A percentile compares a stretch with the other conserved stretches of the same genome.
Conservation (phyloP, 2,329 filamentous ascomycete species). For the Hymenoscyphus salicellus region DNA sequence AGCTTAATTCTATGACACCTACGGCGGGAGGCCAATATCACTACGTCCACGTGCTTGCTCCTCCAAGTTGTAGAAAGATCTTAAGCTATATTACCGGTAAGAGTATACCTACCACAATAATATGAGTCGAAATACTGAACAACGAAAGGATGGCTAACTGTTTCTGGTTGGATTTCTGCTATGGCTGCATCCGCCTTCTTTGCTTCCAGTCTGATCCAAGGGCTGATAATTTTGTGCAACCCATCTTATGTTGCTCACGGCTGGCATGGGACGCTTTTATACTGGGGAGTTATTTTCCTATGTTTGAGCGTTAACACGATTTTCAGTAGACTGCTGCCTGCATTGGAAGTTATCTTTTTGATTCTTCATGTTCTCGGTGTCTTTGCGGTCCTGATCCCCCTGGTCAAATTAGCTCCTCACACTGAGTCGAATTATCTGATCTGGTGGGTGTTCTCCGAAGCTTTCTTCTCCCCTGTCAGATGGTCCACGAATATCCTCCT, state of each 20-base stretch:
- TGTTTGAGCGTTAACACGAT: neutral
- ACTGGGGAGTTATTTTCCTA: neutral
- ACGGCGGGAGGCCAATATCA: constrained; percentile 16
- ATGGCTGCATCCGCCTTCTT: constrained; percentile 1
- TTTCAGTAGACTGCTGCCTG: neutral
- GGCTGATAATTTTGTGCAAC: constrained; percentile 1
- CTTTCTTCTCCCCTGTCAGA: too few species aligned
- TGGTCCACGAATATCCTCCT: too few species aligned
- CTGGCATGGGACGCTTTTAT: constrained; percentile 4
- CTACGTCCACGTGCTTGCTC: constrained; percentile 15
- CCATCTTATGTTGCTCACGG: neutral
- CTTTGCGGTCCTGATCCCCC: constrained; percentile 4
- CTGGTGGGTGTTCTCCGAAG: neutral
- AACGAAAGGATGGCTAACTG: neutral
- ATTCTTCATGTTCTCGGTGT: constrained; percentile 4
- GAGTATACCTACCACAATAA: neutral
- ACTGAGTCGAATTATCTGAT: neutral
- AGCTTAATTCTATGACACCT: constrained; percentile 18
- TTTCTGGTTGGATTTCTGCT: constrained; percentile 2
- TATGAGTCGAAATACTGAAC: neutral
- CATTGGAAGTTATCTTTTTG: neutral
- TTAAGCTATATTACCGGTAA: constrained; percentile 18
- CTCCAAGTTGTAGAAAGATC: constrained; percentile 12
- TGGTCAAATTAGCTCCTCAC: neutral
- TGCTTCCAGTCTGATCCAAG: constrained; percentile 4